These are phyloP conservation scores for Vigna unguiculata DNA, from an alignment of 306 rosid genomes.

Conservation along the genomic window DNA sequence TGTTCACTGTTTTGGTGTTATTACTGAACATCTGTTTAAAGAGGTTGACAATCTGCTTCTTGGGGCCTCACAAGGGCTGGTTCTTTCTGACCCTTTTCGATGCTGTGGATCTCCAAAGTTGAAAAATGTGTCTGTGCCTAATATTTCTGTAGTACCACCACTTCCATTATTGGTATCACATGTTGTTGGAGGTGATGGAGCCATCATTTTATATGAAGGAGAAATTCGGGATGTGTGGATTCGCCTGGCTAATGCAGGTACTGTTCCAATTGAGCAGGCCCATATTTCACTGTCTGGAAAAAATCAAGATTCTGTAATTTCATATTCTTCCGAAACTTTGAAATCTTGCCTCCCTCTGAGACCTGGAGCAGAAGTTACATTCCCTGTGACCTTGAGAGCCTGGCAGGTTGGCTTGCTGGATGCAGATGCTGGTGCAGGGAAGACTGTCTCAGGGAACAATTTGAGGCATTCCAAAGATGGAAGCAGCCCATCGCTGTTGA, in stretches of 20 bases:
- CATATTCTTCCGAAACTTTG: constrained; percentile 73
- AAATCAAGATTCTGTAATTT: constrained; percentile 89
- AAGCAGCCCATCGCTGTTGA: constrained; percentile 75
- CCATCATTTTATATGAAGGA: constrained; percentile 92
- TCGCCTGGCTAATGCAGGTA: constrained; percentile 94
- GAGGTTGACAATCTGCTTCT: constrained; percentile 97
- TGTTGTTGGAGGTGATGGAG: constrained; percentile 92
- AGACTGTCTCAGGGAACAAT: constrained; percentile 63
- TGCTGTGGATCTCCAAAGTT: constrained; percentile 92
- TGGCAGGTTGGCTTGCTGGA: constrained; percentile 79
- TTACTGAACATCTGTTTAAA: constrained; percentile 92
- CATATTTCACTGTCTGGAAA: constrained; percentile 92
- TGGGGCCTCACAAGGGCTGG: constrained; percentile 96
- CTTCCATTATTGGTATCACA: constrained; percentile 85
- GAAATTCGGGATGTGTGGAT: constrained; percentile 93
- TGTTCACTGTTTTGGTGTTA: constrained; percentile 96
- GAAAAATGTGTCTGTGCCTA: constrained; percentile 81
- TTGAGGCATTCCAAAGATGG: constrained; percentile 79
- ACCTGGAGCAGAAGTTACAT: constrained; percentile 93
- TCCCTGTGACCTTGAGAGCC: constrained; percentile 91
- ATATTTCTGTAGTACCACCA: constrained; percentile 78
- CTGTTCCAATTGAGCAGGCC: constrained; percentile 90
- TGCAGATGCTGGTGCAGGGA: constrained; percentile 66
- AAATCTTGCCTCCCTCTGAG: constrained; percentile 85
- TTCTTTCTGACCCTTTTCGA: constrained; percentile 96